These are phyloP conservation scores for Protomyces lactucae-debilis DNA, from an alignment of 1,139 yeast species.

Conservation along the genomic window DNA sequence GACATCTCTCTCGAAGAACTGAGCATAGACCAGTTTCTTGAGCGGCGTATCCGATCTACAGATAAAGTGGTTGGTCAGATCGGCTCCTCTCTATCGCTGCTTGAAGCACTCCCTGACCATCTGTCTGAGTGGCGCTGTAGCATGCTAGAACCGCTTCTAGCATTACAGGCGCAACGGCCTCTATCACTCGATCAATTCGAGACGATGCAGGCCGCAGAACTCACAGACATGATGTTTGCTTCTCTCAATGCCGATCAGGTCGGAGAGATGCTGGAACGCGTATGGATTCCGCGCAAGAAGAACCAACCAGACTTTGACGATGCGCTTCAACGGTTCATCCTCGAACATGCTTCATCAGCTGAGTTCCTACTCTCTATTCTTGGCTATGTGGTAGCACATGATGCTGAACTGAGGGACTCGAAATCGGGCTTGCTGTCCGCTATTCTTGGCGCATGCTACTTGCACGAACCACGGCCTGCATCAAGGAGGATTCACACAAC, in stretches of 20 bases:
- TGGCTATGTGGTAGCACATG: not conserved
- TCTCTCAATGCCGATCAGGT: not conserved
- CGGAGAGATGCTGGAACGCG: not conserved
- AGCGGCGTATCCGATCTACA: not conserved
- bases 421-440: not conserved
- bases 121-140: constrained; percentile 4
- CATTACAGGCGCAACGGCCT: not conserved
- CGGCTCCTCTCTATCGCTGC: not conserved
- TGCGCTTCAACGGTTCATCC: not conserved
- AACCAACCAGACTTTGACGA: not conserved
- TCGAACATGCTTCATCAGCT: not conserved
- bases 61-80: not conserved
- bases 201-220: not conserved
- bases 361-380: not conserved
- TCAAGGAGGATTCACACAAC: not conserved
- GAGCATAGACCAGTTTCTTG: not conserved
- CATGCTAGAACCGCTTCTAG: not conserved
- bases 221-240: not conserved
- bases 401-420: not conserved
- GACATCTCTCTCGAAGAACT: not conserved
- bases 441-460: not conserved
- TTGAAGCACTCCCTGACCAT: constrained; percentile 3
- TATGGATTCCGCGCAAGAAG: constrained; percentile 1
- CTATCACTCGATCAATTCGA: not conserved
- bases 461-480: not conserved